Evolutionary conservation across 2,329 filamentous ascomycete genomes (phyloP), one percentile per base, ranked within the genome.

Genomic region (Decorospora gaudefroyi): DNA sequence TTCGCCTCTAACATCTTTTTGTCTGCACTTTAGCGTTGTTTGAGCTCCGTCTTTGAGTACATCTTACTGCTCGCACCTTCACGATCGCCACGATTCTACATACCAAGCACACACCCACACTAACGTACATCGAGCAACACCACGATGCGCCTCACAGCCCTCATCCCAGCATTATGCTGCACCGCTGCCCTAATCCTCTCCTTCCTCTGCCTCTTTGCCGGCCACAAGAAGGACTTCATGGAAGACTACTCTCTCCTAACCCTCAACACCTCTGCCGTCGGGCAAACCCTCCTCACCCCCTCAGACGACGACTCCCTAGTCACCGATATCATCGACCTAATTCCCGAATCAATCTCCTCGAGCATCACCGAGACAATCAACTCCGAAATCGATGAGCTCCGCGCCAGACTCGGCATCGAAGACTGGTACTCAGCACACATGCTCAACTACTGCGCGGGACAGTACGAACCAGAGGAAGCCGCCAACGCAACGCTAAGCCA

Each of bases 361-460:
- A 43, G 55, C 45, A 55, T 74, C 40, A 64, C 51, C 29, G 31
- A 43, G 8, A 37, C 46, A 25, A 62, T 68, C 51, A 55, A 72
- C 44, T 59, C 69, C 41, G 64, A 70, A 25, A 64, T 79, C 41
- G 69, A 76, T 57, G 65, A 76, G 42, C 61, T 80, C 17, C 74
- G 76, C 13, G 63, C 73, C 31, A 65, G 72, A 12, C 67, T 83
- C 11, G 78, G 80, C 25, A 72, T 84, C 23, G 73, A 80, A 27
- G 78, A 84, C 64, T 86, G 80, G 67, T 85, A 85, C 70, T 78
- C 75, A 13, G 73, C 78, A 11, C 81, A 86, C 62, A 59, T 85
- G 42, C 76, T 84, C 68, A 75, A 80, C 63, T 81, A 79, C 69
- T 86, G 83, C 69, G 74, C 70, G 46, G 76, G 76, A 41, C 70